Evolutionary conservation across 2,329 filamentous ascomycete genomes (phyloP), one percentile per base, ranked within the genome.

Genomic region (Diaporthe citri): DNA sequence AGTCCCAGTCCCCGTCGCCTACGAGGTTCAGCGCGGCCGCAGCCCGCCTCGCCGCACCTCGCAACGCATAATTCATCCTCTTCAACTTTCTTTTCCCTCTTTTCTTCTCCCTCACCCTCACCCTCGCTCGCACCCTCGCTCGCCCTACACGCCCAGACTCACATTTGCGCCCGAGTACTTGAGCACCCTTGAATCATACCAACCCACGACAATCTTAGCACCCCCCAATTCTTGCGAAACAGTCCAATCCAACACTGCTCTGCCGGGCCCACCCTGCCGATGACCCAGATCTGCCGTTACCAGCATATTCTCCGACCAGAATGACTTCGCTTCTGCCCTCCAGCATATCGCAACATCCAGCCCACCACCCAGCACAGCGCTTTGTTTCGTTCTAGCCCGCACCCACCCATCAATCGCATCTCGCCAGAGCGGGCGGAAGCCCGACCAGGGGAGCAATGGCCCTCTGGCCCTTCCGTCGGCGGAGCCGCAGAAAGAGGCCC

Each of bases 391-490:
- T 56, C 39, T 76, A 74, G 59, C 59, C 48, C 52, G 55, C 52
- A 71, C 41, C 55, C 55, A 59, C 36, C n/a, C 25, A 39, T 48
- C 52, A 69, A 31, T 48, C 52, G 60, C 72, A 51, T 66, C 56
- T 51, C 51, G 48, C 43, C 57, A 39, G 70, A 51, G 64, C 46
- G 71, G 71, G 70, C 73, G 62, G 36, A 52, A 28, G 72, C 72
- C 74, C 43, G 72, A 74, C 57, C 72, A 74, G 34, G 34, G 67
- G 67, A 74, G 55, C 34, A 55, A 96, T 96, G 94, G 91, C 93
- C 82, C 87, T 96, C 84, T 97, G 95, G 95, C 94, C 93, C 76
- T 97, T 97, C 84, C 89, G 92, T 84, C 92, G 93, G 81, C 93
- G 89, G 85, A 92, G 90, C 85, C 92, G 91, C 84, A 92, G 92